Percentiles rank a stretch among this genome's conserved stretches.
These are phyloP conservation scores for Lathyrus tuberosus DNA, from an alignment of 306 rosid species.

Conservation along the genomic window DNA sequence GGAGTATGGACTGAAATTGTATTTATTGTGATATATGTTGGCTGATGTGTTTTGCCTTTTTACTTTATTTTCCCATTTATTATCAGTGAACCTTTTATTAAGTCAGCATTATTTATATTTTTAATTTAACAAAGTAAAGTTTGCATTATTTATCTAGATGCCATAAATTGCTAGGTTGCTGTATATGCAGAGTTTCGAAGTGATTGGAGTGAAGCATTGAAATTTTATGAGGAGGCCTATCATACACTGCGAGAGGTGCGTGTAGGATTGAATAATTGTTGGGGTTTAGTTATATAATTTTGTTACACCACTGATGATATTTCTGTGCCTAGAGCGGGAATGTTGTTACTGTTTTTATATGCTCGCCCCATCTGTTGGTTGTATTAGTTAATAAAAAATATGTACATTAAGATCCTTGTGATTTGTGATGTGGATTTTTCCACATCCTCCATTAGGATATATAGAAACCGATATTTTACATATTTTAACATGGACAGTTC, in stretches of 20 bases:
- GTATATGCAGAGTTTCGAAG: no score
- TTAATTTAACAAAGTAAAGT: conserved; percentile 34
- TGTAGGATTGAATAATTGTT: no score
- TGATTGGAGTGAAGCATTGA: no score
- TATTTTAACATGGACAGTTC: not conserved
- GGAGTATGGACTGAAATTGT: not conserved
- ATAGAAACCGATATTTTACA: conserved; percentile 1
- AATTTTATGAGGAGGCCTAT: no score
- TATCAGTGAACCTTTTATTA: no score
- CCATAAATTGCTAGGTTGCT: conserved; percentile 76
- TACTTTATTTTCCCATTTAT: conserved; percentile 16
- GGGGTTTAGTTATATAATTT: no score
- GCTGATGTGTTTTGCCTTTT: conserved; percentile 12
- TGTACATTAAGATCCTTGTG: not conserved
- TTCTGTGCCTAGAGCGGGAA: conserved; percentile 12
- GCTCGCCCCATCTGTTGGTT: conserved; percentile 5
- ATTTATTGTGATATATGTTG: not conserved
- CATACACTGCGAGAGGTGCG: no score
- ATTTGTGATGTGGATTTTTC: conserved; percentile 1
- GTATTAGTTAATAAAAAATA: conserved; percentile 18
- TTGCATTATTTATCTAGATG: conserved; percentile 50
- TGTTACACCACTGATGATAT: conserved; percentile 42
- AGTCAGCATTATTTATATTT: conserved; percentile 34
- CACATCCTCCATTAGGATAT: conserved; percentile 21
- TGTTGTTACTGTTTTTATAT: conserved; percentile 19